phyloP scores from a whole-genome alignment of 2,329 filamentous ascomycete genomes.

The Pyrenophora tritici-repentis region DNA sequence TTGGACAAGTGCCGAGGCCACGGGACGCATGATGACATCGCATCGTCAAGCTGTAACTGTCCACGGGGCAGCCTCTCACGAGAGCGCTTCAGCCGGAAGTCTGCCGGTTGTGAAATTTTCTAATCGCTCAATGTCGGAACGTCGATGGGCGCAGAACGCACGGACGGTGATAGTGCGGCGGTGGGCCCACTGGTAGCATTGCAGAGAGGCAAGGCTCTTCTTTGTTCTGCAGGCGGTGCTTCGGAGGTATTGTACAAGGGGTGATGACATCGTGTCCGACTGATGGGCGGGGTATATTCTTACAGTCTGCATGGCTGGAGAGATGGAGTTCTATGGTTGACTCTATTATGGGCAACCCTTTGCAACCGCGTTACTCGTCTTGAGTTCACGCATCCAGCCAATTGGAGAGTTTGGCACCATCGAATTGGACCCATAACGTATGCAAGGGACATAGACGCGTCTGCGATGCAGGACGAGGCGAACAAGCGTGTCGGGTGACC shows the following conservation, averaged over 20 bases:
- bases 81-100: constrained; percentile 14
- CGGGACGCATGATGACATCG: constrained; percentile 31
- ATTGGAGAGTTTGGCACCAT: background rate
- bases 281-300: background rate
- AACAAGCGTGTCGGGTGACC: constrained; percentile 8
- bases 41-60: constrained; percentile 12
- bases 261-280: background rate
- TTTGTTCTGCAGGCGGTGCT: background rate
- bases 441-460: constrained; percentile 4
- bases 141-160: constrained; percentile 17
- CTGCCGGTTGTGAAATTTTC: constrained; percentile 17
- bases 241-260: background rate
- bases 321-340: background rate
- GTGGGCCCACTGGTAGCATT: constrained; percentile 17
- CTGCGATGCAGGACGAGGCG: constrained; percentile 7
- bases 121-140: constrained; percentile 21
- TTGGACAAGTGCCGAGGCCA: constrained; percentile 23
- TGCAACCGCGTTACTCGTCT: background rate
- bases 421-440: background rate
- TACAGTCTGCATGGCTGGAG: background rate
- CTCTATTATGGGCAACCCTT: background rate
- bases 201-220: constrained; percentile 5
- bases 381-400: background rate
- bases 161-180: constrained; percentile 12
- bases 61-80: constrained; percentile 13